Evolutionary conservation across 1,139 yeast genomes (phyloP), one percentile per base, ranked within the genome.

Genomic region (Pichia sp.): DNA sequence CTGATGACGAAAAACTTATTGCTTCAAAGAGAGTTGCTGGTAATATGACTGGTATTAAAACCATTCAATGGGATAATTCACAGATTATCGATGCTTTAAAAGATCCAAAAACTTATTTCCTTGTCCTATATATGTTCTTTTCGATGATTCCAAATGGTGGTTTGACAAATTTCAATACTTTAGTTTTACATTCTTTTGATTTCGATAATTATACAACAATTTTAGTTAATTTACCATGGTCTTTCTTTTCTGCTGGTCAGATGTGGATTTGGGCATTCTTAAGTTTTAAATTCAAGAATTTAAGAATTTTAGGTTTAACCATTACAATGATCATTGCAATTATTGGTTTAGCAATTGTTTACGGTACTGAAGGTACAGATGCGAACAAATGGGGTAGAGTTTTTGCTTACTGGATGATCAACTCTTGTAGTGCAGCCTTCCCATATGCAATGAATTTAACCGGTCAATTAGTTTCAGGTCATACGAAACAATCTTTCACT

Each of bases 401-500:
- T 8, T 48, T 55, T 40, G 56, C 58, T 23, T 55, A 55, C 42
- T 56, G 59, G 59, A 56, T 56, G 59, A 56, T 59, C 30, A 56
- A 56, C 30, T 51, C 54, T 22, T 51, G 51, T 42, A 49, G 52
- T 39, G 49, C 47, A 12, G 27, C 51, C 12, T 51, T 46, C 45
- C 52, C 52, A 7, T 49, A 37, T 39, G 39, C 47, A 38, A 39
- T 50, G 37, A 47, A 56, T 20, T 43, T 55, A 27, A 47, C 54
- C 4, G 55, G 53, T 45, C 55, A 59, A 24, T 80, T 81, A 56
- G 74, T 79, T 7, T 79, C 85, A 4, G 88, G 88, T 15, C 80
- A 79, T 57, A 80, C 86, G 18, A 82, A 82, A 62, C 77, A 81
- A 59, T 66, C 77, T 40, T 76, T 79, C 13, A 73, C 78, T 32